Percentiles rank a stretch among this genome's conserved stretches.
Conservation (phyloP, 768 basidiomycete genomes). For the Phlegmacium glaucopus region DNA sequence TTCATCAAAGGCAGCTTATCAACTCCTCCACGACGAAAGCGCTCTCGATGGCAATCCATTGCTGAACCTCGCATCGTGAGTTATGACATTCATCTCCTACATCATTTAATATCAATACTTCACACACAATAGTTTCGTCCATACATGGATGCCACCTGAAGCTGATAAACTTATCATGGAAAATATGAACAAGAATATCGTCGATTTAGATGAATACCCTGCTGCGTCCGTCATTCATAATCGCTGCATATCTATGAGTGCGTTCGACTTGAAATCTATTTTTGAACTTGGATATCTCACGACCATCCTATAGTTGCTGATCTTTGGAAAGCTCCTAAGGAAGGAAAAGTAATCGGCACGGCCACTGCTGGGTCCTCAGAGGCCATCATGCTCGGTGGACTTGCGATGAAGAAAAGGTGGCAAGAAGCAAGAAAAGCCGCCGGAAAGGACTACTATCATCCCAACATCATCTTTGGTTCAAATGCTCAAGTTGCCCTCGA, state of each 20-base stretch:
- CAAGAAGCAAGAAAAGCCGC: conserved; percentile 58
- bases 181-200: conserved; percentile 62
- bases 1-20: conserved; percentile 42
- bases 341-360: conserved; percentile 53
- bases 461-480: conserved; percentile 56
- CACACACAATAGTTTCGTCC: conserved; percentile 34
- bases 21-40: conserved; percentile 54
- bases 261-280: conserved; percentile 11
- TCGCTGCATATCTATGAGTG: conserved; percentile 52
- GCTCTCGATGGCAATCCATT: conserved; percentile 54
- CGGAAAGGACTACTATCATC: conserved; percentile 51
- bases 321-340: conserved; percentile 64
- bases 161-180: conserved; percentile 56
- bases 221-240: conserved; percentile 50
- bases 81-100: conserved; percentile 13
- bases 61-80: conserved; percentile 64
- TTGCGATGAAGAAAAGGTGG: conserved; percentile 69
- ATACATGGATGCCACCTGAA: conserved; percentile 58
- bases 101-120: neutral
- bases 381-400: conserved; percentile 68
- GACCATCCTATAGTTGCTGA: conserved; percentile 38
- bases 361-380: conserved; percentile 65
- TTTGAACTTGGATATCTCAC: neutral
- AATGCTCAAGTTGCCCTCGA: conserved; percentile 65
- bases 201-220: conserved; percentile 69